These are phyloP conservation scores for Suhomyces tanzawaensis DNA, from an alignment of 805 yeast species.

Conservation along the genomic window DNA sequence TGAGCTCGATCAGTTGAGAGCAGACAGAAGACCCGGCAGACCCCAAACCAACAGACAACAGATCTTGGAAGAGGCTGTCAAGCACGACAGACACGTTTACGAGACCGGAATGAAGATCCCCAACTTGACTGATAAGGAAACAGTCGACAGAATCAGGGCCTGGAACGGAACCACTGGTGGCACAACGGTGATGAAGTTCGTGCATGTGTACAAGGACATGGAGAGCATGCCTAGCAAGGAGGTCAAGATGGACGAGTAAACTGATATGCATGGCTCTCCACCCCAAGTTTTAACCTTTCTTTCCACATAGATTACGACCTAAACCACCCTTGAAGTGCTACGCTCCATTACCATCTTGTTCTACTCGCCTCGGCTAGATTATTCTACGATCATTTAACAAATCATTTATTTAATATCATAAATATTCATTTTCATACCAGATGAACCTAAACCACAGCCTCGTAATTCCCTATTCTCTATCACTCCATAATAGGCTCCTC, in stretches of 20 bases:
- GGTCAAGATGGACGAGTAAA: constrained; percentile 7
- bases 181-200: constrained; percentile 56
- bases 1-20: constrained; percentile 62
- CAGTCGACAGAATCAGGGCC: constrained; percentile 55
- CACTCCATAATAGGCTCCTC: constrained; percentile 13
- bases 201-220: constrained; percentile 33
- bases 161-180: constrained; percentile 91
- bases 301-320: too few species aligned
- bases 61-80: constrained; percentile 56
- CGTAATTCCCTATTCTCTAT: too few species aligned
- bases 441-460: too few species aligned
- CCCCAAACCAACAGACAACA: constrained; percentile 75
- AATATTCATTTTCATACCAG: too few species aligned
- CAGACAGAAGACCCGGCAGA: constrained; percentile 79
- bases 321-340: too few species aligned
- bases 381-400: too few species aligned
- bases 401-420: too few species aligned
- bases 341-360: too few species aligned
- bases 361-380: too few species aligned
- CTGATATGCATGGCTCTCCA: too few species aligned
- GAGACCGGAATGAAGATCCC: constrained; percentile 71
- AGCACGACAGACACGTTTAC: constrained; percentile 61
- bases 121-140: constrained; percentile 59
- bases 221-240: constrained; percentile 20
- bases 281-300: too few species aligned